Conservation (phyloP, 2,329 filamentous ascomycete genomes). For the Botryotinia calthae region DNA sequence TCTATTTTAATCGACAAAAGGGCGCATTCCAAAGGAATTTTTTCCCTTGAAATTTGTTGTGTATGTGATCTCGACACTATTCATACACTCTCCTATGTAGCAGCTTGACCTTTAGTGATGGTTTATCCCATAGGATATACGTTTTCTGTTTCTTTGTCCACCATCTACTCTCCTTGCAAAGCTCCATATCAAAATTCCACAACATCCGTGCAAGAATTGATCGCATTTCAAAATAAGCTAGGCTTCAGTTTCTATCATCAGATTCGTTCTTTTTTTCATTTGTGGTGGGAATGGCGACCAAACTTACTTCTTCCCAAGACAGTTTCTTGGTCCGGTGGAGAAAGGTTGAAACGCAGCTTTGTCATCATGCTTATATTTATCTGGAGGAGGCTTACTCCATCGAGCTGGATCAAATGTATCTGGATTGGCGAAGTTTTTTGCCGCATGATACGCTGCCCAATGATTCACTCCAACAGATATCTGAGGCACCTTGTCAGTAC, state of each 20-base stretch:
- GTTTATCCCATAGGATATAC: background rate
- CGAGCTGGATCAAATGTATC: constrained; percentile 27
- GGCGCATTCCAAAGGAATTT: too few species aligned
- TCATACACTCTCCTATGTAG: too few species aligned
- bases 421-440: constrained; percentile 32
- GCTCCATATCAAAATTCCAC: background rate
- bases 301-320: background rate
- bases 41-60: too few species aligned
- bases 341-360: constrained; percentile 18
- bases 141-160: background rate
- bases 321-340: constrained; percentile 15
- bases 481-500: background rate
- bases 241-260: background rate
- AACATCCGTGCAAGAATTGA: background rate
- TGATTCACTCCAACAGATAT: constrained; percentile 20
- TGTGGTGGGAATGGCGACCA: too few species aligned
- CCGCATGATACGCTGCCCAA: background rate
- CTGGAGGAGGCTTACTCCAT: constrained; percentile 36
- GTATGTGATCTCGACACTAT: too few species aligned
- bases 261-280: too few species aligned
- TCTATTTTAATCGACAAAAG: too few species aligned
- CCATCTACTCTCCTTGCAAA: background rate
- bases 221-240: background rate
- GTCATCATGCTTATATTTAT: constrained; percentile 14
- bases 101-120: too few species aligned